Evolutionary conservation across 495 filamentous ascomycete genomes (phyloP).

Genomic region (Talaromyces stipitatus): DNA sequence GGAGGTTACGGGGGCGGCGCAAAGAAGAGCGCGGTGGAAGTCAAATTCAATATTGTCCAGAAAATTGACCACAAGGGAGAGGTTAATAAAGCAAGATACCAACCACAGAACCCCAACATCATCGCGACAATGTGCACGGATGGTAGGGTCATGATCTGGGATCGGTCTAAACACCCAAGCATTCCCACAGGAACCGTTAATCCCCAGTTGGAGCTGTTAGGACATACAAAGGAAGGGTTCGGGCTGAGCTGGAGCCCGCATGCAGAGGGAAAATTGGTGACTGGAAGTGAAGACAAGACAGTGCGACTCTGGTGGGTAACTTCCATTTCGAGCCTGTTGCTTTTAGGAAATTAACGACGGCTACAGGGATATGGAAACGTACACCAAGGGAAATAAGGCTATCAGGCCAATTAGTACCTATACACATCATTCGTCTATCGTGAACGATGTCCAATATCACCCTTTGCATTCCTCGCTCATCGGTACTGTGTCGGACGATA

Average conservation of each 20-base stretch:
- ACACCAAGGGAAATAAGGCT: constrained; percentile 59
- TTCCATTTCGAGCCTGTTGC: background rate
- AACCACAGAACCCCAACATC: constrained; percentile 94
- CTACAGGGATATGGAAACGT: constrained; percentile 67
- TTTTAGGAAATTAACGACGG: background rate
- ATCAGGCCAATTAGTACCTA: constrained; percentile 66
- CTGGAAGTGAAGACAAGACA: constrained; percentile 84
- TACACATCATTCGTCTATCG: constrained; percentile 80
- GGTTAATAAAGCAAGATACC: constrained; percentile 97
- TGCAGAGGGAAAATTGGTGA: constrained; percentile 70
- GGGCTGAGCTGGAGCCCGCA: constrained; percentile 90
- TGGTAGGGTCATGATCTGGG: constrained; percentile 83
- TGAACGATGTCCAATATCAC: constrained; percentile 95
- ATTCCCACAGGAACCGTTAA: constrained; percentile 62
- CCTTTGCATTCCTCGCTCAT: constrained; percentile 74
- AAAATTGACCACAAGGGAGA: constrained; percentile 95
- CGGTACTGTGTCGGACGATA: constrained; percentile 90
- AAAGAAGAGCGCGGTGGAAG: constrained; percentile 59
- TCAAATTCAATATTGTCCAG: constrained; percentile 83
- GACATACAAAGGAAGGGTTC: constrained; percentile 89
- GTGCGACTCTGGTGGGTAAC: constrained; percentile 77
- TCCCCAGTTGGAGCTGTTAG: constrained; percentile 75
- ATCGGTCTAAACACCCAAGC: constrained; percentile 86
- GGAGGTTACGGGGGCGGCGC: constrained; percentile 72
- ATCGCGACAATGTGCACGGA: constrained; percentile 92